Percentiles rank a stretch among this genome's conserved stretches.
These are phyloP conservation scores for Colletotrichum agaves DNA, from an alignment of 2,329 filamentous ascomycete species.

Conservation along the genomic window DNA sequence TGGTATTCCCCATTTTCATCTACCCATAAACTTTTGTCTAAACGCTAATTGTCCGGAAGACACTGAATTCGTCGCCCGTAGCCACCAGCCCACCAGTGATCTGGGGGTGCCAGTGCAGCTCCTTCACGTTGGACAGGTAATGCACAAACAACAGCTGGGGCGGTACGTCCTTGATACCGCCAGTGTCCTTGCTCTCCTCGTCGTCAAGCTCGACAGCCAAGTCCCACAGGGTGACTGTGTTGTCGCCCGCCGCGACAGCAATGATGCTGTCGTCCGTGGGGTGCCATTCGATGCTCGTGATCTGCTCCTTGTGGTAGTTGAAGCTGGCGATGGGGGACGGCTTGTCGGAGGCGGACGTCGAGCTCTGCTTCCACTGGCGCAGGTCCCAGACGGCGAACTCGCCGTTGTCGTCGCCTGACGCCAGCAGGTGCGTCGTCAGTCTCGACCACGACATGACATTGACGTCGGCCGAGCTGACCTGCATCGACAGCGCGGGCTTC, in stretches of 20 bases:
- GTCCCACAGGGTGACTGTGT: constrained; percentile 96
- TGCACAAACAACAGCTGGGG: constrained; percentile 96
- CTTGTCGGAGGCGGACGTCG: constrained; percentile 56
- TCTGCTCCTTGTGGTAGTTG: constrained; percentile 94
- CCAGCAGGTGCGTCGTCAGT: constrained; percentile 88
- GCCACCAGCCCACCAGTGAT: constrained; percentile 90
- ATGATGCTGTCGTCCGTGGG: constrained; percentile 97
- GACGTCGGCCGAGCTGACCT: constrained; percentile 86
- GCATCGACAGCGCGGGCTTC: constrained; percentile 86
- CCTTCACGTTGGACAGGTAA: constrained; percentile 94
- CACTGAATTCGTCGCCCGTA: constrained; percentile 89
- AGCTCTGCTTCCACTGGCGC: constrained; percentile 86
- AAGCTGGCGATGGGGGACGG: constrained; percentile 92
- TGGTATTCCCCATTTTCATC: constrained; percentile 35
- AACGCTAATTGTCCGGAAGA: constrained; percentile 86
- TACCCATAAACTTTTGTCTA: constrained; percentile 55
- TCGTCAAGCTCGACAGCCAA: constrained; percentile 95
- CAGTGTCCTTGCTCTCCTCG: constrained; percentile 92
- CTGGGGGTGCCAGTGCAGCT: constrained; percentile 97
- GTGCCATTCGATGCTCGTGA: constrained; percentile 97
- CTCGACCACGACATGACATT: constrained; percentile 97
- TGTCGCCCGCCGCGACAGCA: constrained; percentile 90
- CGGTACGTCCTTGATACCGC: constrained; percentile 88
- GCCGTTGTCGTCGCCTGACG: constrained; percentile 92
- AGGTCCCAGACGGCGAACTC: constrained; percentile 97